A percentile compares a stretch with the other conserved stretches of the same genome.
Conservation (phyloP, 345 rosid species). For the Eucalyptus microcorys region DNA sequence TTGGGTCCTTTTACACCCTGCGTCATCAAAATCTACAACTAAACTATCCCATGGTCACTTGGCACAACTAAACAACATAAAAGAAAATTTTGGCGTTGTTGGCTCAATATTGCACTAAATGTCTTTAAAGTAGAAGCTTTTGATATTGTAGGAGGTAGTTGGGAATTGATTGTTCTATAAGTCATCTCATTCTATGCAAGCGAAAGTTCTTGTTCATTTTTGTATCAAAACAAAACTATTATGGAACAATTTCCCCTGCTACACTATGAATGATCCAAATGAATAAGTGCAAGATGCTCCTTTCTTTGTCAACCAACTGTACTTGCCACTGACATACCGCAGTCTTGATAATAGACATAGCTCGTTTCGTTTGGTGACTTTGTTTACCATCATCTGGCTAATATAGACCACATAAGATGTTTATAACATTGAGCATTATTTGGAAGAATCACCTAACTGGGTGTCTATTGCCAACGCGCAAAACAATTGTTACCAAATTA, state of each 20-base stretch:
- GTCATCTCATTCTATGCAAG: background rate
- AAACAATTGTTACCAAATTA: background rate
- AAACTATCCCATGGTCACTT: background rate
- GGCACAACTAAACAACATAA: background rate
- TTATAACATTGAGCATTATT: background rate
- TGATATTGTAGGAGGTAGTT: background rate
- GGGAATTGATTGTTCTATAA: background rate
- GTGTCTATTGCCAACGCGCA: background rate
- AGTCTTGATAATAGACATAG: background rate
- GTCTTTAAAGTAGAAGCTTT: background rate
- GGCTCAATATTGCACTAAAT: background rate
- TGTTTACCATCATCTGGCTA: background rate
- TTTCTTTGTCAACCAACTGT: background rate
- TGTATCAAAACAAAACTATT: background rate
- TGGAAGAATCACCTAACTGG: background rate
- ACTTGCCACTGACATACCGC: background rate
- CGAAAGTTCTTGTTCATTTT: background rate
- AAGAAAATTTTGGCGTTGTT: background rate
- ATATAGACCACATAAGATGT: background rate
- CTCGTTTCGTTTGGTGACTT: background rate
- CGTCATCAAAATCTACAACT: background rate
- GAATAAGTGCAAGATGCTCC: background rate
- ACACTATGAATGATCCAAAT: background rate
- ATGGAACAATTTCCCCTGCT: background rate
- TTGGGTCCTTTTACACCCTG: background rate